Conservation (phyloP, 495 filamentous ascomycete genomes). For the Xylaria curta region DNA sequence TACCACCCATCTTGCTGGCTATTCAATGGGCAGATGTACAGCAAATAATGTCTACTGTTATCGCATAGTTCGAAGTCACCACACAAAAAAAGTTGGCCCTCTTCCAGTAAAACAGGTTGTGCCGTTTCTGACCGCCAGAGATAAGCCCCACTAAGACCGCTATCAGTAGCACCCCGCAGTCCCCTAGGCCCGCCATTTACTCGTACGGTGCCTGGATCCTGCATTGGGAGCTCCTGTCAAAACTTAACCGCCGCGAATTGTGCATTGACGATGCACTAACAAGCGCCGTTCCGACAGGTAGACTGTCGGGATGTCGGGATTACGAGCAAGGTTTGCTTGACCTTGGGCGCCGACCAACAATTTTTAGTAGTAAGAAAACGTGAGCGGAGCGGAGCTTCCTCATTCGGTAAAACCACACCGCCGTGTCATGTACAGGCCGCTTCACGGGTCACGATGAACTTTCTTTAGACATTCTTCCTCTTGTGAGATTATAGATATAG, state of each 20-base stretch:
- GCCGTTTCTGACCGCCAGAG: constrained; percentile 47
- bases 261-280: constrained; percentile 10
- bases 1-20: constrained; percentile 30
- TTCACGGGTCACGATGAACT: background rate
- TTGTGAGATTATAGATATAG: background rate
- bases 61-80: background rate
- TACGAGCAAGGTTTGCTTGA: no score
- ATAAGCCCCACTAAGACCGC: constrained; percentile 33
- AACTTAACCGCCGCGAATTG: background rate
- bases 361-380: background rate
- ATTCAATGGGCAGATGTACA: background rate
- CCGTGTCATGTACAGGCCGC: background rate
- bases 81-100: constrained; percentile 35
- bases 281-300: constrained; percentile 13
- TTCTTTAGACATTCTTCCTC: background rate
- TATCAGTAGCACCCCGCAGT: constrained; percentile 25
- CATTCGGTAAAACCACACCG: constrained; percentile 27
- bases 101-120: constrained; percentile 39
- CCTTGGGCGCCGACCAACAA: background rate
- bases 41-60: background rate
- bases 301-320: constrained; percentile 5
- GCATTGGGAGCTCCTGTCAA: background rate
- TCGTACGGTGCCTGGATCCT: background rate
- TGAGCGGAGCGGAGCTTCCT: constrained; percentile 38
- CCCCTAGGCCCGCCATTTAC: background rate